Evolutionary conservation across 129 eudicot species (phyloP), one percentile per base, ranked within the genome.

Genomic region (Dittrichia graveolens): DNA sequence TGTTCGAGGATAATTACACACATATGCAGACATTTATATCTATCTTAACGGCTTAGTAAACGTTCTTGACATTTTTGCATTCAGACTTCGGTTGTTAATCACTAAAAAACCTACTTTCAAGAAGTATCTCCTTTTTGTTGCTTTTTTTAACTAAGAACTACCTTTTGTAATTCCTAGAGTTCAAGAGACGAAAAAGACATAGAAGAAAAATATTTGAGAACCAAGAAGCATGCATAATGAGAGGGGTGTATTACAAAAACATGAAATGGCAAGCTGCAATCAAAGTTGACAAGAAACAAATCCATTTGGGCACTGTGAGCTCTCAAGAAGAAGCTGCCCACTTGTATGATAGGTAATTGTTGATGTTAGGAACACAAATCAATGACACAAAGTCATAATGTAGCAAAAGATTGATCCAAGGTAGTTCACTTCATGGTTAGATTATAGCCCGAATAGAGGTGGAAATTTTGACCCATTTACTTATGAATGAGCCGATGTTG

Each of bases 211-310:
- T 74, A 47, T 61, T 78, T 8, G 90, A 85, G 72, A 83, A 86
- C 72, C 96, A 91, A 85, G 99, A 94, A 71, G 81, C 64, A 7
- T 83, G 94, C 55, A 11, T 75, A 11, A 87, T 89, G 96, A 75
- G 97, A 70, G 99, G 99, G 8, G 99, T 94, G 63, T 94, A 94
- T 81, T 90, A 76, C 83, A 94, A 94, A 85, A 94, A 94, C 78
- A 78, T 88, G 96, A 90, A 88, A 84, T 95, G 99, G 99, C 99
- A 95, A 86, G 99, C 99, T 60, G 99, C 99, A 6, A 90, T 95
- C 5, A 95, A 95, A 81, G 99, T 95, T 63, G 96, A 95, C 73
- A 91, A 88, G 89, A 95, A 95, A 76, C 99, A 95, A 82, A 91
- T 95, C 82, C 99, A 95, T 76, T 62, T 95, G 67, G 99, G 99